Conservation (phyloP, 257 asterid genomes). For the Buddleja alternifolia region DNA sequence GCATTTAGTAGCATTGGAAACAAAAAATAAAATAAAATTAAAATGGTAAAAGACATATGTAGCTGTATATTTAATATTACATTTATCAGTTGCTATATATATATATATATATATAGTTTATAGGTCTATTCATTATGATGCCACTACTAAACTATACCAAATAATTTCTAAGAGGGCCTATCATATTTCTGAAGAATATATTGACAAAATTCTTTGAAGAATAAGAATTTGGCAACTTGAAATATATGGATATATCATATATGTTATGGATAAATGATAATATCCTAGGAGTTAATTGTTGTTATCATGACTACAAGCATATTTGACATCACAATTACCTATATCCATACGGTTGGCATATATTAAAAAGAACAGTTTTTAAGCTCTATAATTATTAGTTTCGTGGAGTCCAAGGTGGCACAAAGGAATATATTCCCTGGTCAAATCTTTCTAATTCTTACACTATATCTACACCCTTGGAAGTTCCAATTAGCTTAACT, state of each 20-base stretch:
- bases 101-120: too few relatives aligned
- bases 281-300: slow-evolving; percentile 24
- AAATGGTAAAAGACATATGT: too few relatives aligned
- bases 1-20: too few relatives aligned
- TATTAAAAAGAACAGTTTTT: slow-evolving; percentile 17
- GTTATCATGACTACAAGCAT: slow-evolving; percentile 23
- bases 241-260: slow-evolving; percentile 25
- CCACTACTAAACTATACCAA: slow-evolving; percentile 8
- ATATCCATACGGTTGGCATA: slow-evolving; percentile 15
- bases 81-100: too few relatives aligned
- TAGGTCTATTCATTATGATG: too few relatives aligned
- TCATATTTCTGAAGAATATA: slow-evolving; percentile 16
- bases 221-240: slow-evolving; percentile 29
- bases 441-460: slow-evolving; percentile 14
- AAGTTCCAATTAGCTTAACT: slow-evolving; percentile 20
- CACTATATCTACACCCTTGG: too few relatives aligned
- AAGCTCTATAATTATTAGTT: slow-evolving; percentile 14
- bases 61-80: too few relatives aligned
- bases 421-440: slow-evolving; percentile 45
- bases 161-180: background rate
- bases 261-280: slow-evolving; percentile 24
- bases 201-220: slow-evolving; percentile 28
- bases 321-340: slow-evolving; percentile 17
- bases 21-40: too few relatives aligned
- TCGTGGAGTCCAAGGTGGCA: slow-evolving; percentile 38